phyloP scores from a whole-genome alignment of 306 rosid species.

The Lathyrus aphaca region DNA sequence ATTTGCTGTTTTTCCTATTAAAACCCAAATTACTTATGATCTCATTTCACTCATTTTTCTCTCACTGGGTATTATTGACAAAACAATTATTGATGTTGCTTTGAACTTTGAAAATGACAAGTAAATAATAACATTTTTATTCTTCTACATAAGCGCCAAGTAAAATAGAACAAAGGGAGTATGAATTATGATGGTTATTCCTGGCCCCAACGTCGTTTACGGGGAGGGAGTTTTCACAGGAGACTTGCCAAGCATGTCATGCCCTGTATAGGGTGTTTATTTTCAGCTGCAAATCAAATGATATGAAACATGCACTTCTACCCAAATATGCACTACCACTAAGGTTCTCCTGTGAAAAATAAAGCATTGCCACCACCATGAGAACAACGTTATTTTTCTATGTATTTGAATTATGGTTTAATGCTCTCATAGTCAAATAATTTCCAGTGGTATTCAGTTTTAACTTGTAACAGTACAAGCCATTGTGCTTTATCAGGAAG shows the following conservation, averaged over 20 bases:
- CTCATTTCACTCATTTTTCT: too few species aligned
- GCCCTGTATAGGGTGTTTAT: background rate
- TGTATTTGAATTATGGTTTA: background rate
- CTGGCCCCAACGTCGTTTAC: background rate
- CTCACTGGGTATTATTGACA: too few species aligned
- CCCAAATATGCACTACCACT: background rate
- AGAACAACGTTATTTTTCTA: background rate
- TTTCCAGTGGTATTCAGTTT: slow-evolving; percentile 1
- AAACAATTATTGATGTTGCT: too few species aligned
- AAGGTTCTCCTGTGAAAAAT: background rate
- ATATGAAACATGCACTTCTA: background rate
- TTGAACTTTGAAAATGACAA: too few species aligned
- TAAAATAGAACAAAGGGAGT: too few species aligned
- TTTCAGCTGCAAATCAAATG: background rate
- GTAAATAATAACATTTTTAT: too few species aligned
- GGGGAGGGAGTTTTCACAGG: background rate
- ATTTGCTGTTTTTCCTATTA: too few species aligned
- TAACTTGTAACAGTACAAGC: background rate
- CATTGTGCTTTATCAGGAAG: slow-evolving; percentile 15
- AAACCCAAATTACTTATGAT: too few species aligned
- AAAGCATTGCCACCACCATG: background rate
- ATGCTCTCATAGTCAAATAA: background rate
- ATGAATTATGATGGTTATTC: slow-evolving; percentile 19
- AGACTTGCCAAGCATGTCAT: slow-evolving; percentile 2
- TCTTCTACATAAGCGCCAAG: too few species aligned